Base-by-base conservation (phyloP, 2,329 filamentous ascomycete genomes). In the Fusarium sp. region DNA sequence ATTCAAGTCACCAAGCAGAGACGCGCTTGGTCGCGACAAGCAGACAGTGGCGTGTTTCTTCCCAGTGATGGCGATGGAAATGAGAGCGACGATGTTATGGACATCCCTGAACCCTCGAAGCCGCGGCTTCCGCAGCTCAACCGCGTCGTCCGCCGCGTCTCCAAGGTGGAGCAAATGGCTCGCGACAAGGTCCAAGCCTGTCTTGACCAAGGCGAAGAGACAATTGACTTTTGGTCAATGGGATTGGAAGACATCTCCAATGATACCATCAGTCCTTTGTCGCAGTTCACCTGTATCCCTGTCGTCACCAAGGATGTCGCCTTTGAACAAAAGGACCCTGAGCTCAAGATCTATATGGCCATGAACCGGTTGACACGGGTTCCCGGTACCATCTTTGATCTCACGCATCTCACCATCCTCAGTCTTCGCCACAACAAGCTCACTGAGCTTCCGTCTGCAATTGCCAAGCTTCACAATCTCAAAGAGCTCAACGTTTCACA, bases 11-110 rank as follows among this genome's bases (percentile, higher is more conserved):
- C 77, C 25, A 85, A 83, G 76, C 80, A 80, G 15, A 91, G 88
- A 80, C 86, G 90, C 43, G 85, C 85, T 15, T 84, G 93, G 63
- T 84, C 86, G 75, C 86, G 90, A 61, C 89, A 92, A 73, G 83
- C 89, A 66, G 93, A 94, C 81, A 94, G 92, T 80, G 91, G 91
- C 60, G 88, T 95, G 4, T 94, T 88, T 82, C 87, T 94, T 84
- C 90, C 87, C 5, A 92, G 90, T 70, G 92, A 93, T 67, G 82
- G 79, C 35, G 82, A 85, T 47, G 43, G 43, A 47, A 25, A 47
- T 12, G 87, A 89, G 61, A 82, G 83, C 17, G 85, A 86, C 27
- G 84, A 85, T 32, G 63, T 79, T 27, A 66, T 81, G 58, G 83
- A 84, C 4, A 74, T 84, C 11, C 80, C 81, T 30, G 61, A 77